A percentile compares a stretch with the other conserved stretches of the same genome.
Conservation (phyloP, 768 basidiomycete genomes). For the Mycena metata region DNA sequence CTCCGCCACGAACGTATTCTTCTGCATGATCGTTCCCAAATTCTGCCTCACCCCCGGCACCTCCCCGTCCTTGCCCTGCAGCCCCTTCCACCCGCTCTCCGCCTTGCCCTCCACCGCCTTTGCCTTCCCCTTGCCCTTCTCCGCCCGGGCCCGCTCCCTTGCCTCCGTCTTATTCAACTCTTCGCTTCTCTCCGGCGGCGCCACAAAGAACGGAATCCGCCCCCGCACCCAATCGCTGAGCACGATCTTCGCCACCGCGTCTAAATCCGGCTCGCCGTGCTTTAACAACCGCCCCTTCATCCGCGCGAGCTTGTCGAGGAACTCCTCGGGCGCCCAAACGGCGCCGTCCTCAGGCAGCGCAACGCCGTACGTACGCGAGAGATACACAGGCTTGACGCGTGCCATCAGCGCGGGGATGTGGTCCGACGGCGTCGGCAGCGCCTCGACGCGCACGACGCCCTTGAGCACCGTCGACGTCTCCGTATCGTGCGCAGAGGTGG, state of each 20-base stretch:
- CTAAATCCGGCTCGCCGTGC: constrained; percentile 94
- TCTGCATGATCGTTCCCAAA: constrained; percentile 88
- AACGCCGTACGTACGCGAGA: constrained; percentile 86
- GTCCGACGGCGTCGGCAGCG: constrained; percentile 91
- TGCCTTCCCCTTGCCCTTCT: constrained; percentile 33
- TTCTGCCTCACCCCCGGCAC: constrained; percentile 86
- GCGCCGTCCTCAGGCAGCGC: constrained; percentile 69
- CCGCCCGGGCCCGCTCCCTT: constrained; percentile 60
- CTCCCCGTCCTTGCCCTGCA: constrained; percentile 45
- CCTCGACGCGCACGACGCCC: constrained; percentile 96
- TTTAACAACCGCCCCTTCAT: constrained; percentile 94
- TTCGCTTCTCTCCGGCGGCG: constrained; percentile 87
- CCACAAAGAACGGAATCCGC: constrained; percentile 95
- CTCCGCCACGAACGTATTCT: constrained; percentile 88
- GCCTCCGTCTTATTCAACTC: constrained; percentile 77
- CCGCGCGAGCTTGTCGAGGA: constrained; percentile 87
- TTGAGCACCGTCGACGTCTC: constrained; percentile 95
- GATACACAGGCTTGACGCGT: constrained; percentile 93
- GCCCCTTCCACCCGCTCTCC: constrained; percentile 42
- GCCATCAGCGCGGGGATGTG: constrained; percentile 90
- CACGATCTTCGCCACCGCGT: constrained; percentile 94
- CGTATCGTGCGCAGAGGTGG: constrained; percentile 90
- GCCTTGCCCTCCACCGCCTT: constrained; percentile 16
- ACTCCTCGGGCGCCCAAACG: constrained; percentile 78
- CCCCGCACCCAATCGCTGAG: constrained; percentile 98